Conservation (phyloP, 2,329 filamentous ascomycete genomes). For the Ceratocystis destructans region DNA sequence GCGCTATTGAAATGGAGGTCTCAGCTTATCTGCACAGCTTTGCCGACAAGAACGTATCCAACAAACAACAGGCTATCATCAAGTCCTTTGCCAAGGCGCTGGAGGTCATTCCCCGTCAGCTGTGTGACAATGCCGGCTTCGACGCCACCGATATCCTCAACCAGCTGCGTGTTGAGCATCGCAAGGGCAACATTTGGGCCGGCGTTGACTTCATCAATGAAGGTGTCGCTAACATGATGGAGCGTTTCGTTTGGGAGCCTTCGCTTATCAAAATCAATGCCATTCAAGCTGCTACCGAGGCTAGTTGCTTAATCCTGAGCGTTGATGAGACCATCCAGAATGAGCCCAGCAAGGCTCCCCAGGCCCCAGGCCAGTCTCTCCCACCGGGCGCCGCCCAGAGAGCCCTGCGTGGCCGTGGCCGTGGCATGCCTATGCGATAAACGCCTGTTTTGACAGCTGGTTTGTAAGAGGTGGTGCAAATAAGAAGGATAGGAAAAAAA, state of each 20-base stretch:
- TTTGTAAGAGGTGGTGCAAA: conserved; percentile 7
- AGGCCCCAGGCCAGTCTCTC: conserved; percentile 61
- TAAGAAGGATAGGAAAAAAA: background rate
- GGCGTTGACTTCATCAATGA: conserved; percentile 92
- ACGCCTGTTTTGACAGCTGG: background rate
- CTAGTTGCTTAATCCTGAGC: conserved; percentile 83
- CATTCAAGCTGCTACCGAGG: conserved; percentile 89
- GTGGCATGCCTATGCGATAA: conserved; percentile 78
- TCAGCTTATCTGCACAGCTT: conserved; percentile 86
- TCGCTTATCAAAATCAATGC: conserved; percentile 94
- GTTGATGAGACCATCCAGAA: conserved; percentile 99
- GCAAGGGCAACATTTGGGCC: conserved; percentile 83
- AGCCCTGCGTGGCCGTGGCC: conserved; percentile 67
- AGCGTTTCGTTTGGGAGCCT: conserved; percentile 94
- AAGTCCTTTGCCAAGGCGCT: conserved; percentile 96
- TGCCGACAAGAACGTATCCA: conserved; percentile 78
- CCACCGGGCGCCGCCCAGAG: conserved; percentile 77
- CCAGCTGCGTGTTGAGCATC: conserved; percentile 87
- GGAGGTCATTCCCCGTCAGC: conserved; percentile 88
- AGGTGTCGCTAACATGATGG: conserved; percentile 87
- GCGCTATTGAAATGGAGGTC: conserved; percentile 91
- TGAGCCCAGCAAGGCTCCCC: conserved; percentile 76
- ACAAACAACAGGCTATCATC: conserved; percentile 96
- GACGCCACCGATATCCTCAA: conserved; percentile 97
- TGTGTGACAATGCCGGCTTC: conserved; percentile 97